Conservation (phyloP, 2,329 filamentous ascomycete species). For the Nemania sp. region DNA sequence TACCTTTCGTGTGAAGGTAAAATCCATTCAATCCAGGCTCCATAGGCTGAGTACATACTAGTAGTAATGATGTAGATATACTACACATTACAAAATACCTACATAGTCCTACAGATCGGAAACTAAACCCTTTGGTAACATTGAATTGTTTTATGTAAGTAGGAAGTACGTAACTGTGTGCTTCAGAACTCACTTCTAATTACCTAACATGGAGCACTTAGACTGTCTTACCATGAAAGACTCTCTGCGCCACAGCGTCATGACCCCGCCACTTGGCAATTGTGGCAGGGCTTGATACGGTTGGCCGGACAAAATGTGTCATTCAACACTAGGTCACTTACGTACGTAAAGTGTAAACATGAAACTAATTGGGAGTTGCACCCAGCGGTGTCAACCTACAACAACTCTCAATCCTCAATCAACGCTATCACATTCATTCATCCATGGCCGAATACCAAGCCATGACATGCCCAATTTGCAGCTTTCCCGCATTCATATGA, state of each 20-base stretch:
- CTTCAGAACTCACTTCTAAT: too few species aligned
- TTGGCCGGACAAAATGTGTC: slow-evolving; percentile 38
- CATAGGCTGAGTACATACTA: too few species aligned
- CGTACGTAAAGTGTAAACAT: slow-evolving; percentile 23
- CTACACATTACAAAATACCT: too few species aligned
- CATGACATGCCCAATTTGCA: neutral
- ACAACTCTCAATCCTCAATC: neutral
- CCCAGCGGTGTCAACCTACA: neutral
- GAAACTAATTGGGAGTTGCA: neutral
- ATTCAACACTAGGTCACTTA: slow-evolving; percentile 8
- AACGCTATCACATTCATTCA: neutral
- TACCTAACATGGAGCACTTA: too few species aligned
- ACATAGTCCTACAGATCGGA: too few species aligned
- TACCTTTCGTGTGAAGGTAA: too few species aligned
- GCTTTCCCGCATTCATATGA: too few species aligned
- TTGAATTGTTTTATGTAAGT: neutral
- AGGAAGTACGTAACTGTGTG: neutral
- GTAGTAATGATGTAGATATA: too few species aligned
- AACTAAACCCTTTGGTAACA: too few species aligned
- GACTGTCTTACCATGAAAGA: too few species aligned
- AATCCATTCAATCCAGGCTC: too few species aligned
- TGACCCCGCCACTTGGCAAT: neutral
- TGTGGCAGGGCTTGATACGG: slow-evolving; percentile 3
- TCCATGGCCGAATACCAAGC: too few species aligned
- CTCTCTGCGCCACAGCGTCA: neutral